Conservation (phyloP, 106 monocot species). For the Phalaenopsis aphrodite region DNA sequence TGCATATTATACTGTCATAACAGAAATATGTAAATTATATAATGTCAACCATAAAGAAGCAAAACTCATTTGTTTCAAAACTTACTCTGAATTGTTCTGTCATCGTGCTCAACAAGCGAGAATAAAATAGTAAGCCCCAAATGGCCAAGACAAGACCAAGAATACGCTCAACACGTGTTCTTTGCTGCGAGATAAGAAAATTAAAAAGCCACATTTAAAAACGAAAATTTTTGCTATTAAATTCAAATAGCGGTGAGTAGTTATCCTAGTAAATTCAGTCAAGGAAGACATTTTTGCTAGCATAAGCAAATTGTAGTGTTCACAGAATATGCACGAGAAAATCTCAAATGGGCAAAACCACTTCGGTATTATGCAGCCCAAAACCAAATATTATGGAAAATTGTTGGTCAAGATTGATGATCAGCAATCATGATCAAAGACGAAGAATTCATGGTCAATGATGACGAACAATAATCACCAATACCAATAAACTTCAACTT, state of each 20-base stretch:
- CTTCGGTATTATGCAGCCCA: background rate
- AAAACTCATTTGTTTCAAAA: constrained; percentile 7
- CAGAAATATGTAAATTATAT: background rate
- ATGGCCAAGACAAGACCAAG: constrained; percentile 86
- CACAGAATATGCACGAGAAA: background rate
- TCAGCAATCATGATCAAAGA: background rate
- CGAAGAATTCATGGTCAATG: background rate
- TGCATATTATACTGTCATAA: constrained; percentile 78
- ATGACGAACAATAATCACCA: background rate
- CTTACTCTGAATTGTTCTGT: constrained; percentile 95
- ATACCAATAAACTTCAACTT: background rate
- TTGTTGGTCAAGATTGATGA: background rate
- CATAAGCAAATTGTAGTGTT: background rate
- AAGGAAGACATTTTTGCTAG: background rate
- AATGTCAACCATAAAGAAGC: background rate
- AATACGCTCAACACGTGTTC: constrained; percentile 83
- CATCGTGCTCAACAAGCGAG: constrained; percentile 85
- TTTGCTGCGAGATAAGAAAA: constrained; percentile 61
- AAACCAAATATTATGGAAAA: background rate
- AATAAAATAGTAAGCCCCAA: constrained; percentile 95
- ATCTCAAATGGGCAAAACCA: background rate
- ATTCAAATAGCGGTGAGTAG: background rate
- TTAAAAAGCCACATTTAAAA: background rate
- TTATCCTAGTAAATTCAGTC: background rate
- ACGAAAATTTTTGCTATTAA: background rate